These are phyloP conservation scores for Massospora cicadina DNA, from an alignment of 371 early-diverging fungal genomes.

Conservation along the genomic window DNA sequence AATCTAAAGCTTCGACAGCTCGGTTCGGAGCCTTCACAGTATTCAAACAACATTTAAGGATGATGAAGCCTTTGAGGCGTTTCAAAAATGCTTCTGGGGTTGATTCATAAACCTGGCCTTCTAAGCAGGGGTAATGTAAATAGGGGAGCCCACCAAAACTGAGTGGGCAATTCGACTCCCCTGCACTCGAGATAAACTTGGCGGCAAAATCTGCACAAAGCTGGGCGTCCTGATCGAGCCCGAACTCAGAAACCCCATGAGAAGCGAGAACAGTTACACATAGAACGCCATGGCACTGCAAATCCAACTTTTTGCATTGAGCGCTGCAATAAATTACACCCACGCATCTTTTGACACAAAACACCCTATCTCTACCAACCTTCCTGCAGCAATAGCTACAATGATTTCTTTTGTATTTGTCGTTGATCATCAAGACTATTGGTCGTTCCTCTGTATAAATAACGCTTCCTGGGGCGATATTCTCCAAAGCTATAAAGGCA, in stretches of 20 bases:
- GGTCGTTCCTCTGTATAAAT: not conserved
- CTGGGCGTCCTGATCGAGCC: not conserved
- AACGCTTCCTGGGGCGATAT: not conserved
- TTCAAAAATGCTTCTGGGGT: not conserved
- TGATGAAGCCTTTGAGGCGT: not conserved
- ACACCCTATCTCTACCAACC: not conserved
- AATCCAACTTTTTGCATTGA: not conserved
- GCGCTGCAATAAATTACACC: constrained; percentile 6
- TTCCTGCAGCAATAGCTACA: constrained; percentile 1
- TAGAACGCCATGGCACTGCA: not conserved
- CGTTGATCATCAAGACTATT: not conserved
- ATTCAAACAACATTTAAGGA: not conserved
- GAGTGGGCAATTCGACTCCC: not conserved
- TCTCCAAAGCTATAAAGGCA: not conserved
- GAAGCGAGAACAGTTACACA: not conserved
- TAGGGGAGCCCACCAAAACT: not conserved
- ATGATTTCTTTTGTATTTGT: constrained; percentile 3
- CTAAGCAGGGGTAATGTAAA: not conserved
- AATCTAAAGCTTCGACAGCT: not conserved
- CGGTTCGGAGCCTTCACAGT: not conserved
- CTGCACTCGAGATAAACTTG: not conserved
- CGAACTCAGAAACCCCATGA: not conserved
- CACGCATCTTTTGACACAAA: not conserved
- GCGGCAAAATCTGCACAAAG: not conserved
- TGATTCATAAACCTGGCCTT: not conserved